Percentiles rank a stretch among this genome's conserved stretches.
Conservation (phyloP, 78 protist genomes). For the Trichosphaerium sp. region DNA sequence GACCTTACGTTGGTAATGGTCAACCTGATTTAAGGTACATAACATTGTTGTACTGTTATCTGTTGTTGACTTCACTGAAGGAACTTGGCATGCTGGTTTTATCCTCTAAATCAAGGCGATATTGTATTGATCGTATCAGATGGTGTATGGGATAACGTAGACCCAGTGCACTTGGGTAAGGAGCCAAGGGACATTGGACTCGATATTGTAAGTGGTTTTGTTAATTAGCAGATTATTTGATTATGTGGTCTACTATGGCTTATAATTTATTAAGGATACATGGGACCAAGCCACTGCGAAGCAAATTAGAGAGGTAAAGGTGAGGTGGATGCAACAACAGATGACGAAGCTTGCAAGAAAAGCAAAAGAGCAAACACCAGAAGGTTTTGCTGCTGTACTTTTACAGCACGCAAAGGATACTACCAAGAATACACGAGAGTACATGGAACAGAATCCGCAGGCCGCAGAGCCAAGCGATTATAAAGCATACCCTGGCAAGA, state of each 20-base stretch:
- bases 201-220: no score
- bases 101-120: background rate
- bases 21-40: conserved; percentile 50
- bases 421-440: background rate
- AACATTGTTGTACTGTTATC: conserved; percentile 38
- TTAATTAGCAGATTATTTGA: no score
- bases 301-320: no score
- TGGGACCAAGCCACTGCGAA: no score
- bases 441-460: background rate
- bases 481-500: background rate
- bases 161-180: conserved; percentile 14
- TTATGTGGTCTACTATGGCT: no score
- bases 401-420: background rate
- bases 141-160: conserved; percentile 58
- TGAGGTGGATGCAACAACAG: no score
- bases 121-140: conserved; percentile 33
- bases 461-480: background rate
- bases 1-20: conserved; percentile 62
- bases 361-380: no score
- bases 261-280: no score
- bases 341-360: no score
- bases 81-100: conserved; percentile 31
- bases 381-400: no score
- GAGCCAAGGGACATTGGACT: background rate
- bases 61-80: conserved; percentile 48